Conservation (phyloP, 2,329 filamentous ascomycete species). For the Cladosporium cucumerinum region DNA sequence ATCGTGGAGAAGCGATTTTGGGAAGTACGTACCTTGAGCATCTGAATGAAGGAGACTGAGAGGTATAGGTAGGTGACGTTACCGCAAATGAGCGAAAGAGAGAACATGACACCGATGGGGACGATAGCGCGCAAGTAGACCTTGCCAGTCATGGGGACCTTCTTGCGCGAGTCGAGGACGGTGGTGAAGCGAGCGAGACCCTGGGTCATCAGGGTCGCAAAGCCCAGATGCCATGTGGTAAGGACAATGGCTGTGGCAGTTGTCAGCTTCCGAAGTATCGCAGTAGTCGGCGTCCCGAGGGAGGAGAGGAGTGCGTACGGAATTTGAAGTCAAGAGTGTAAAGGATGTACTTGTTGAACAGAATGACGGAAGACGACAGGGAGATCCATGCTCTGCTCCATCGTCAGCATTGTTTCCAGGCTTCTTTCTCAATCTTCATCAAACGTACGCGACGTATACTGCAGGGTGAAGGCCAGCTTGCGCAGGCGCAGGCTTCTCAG, state of each 20-base stretch:
- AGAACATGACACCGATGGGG: conserved; percentile 94
- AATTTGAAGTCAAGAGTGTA: conserved; percentile 74
- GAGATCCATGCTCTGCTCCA: conserved; percentile 77
- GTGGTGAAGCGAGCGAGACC: conserved; percentile 84
- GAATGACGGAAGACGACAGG: conserved; percentile 87
- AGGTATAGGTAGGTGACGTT: conserved; percentile 95
- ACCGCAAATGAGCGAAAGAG: conserved; percentile 90
- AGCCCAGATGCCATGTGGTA: conserved; percentile 92
- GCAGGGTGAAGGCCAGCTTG: conserved; percentile 70
- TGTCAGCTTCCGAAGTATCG: conserved; percentile 34
- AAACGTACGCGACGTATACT: conserved; percentile 71
- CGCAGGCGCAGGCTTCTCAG: conserved; percentile 66
- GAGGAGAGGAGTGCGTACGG: conserved; percentile 37
- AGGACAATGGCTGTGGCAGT: conserved; percentile 66
- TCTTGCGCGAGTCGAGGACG: conserved; percentile 89
- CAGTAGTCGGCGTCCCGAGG: not conserved
- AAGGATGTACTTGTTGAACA: conserved; percentile 99
- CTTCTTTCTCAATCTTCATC: conserved; percentile 46
- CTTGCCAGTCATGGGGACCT: conserved; percentile 92
- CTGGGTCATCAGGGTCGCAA: conserved; percentile 93
- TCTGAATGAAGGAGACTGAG: conserved; percentile 95
- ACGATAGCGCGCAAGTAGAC: conserved; percentile 92
- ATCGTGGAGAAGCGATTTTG: conserved; percentile 20
- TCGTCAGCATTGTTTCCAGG: not conserved
- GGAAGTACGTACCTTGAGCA: conserved; percentile 73